phyloP scores from a whole-genome alignment of 2,329 filamentous ascomycete genomes.

The Fusarium odoratissimum region DNA sequence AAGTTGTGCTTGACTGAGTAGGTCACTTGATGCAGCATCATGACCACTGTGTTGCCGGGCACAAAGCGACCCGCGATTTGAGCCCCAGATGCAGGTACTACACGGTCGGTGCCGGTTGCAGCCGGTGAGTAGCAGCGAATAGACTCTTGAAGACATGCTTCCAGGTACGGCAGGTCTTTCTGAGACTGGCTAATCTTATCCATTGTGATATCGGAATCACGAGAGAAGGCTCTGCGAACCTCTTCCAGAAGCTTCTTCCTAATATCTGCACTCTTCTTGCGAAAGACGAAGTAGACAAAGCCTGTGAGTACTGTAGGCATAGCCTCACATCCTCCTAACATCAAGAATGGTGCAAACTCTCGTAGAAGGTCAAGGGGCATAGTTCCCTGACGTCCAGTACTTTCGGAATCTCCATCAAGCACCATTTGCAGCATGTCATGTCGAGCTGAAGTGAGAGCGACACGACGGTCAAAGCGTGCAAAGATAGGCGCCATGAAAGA shows the following conservation, averaged over 20 bases:
- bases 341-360: background rate
- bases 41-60: background rate
- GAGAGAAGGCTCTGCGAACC: background rate
- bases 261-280: background rate
- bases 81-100: background rate
- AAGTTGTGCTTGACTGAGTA: background rate
- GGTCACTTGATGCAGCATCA: background rate
- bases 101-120: background rate
- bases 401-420: background rate
- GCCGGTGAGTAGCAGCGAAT: background rate
- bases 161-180: background rate
- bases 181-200: background rate
- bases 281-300: background rate
- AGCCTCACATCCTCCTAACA: background rate
- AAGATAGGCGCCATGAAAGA: background rate
- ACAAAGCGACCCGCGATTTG: background rate
- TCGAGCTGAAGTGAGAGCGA: background rate
- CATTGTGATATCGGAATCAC: background rate
- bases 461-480: background rate
- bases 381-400: background rate
- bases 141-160: background rate
- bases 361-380: background rate
- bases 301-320: background rate
- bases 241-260: background rate
- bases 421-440: slow-evolving; percentile 6